Conservation (phyloP, 306 rosid species). For the Arachis hypogaea region DNA sequence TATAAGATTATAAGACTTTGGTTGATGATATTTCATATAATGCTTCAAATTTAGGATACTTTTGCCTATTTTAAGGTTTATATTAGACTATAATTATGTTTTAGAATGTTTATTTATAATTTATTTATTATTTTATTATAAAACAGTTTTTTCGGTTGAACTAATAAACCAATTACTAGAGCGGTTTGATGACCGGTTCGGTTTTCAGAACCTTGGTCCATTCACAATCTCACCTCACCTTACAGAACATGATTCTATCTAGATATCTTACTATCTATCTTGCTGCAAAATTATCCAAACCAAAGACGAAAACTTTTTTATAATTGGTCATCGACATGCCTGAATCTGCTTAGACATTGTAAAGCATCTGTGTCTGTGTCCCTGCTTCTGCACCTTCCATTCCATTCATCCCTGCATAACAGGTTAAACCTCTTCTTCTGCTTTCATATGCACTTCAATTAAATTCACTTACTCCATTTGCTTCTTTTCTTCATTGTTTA, state of each 20-base stretch:
- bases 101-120: too few species aligned
- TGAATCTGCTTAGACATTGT: not conserved
- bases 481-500: conserved; percentile 12
- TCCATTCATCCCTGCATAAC: not conserved
- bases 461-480: not conserved
- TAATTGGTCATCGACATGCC: not conserved
- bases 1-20: too few species aligned
- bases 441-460: not conserved
- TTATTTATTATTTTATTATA: too few species aligned
- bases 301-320: not conserved
- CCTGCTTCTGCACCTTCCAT: not conserved
- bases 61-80: too few species aligned
- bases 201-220: not conserved
- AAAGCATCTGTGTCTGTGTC: not conserved
- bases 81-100: too few species aligned
- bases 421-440: not conserved
- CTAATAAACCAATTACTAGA: too few species aligned
- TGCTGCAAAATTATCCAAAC: not conserved
- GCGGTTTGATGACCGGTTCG: too few species aligned
- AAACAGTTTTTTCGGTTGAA: too few species aligned
- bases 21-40: too few species aligned
- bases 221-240: not conserved
- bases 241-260: not conserved
- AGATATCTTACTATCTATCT: not conserved
- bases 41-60: too few species aligned